Evolutionary conservation across 768 basidiomycete species (phyloP).

Genomic region (Xerocomus potaroensis): DNA sequence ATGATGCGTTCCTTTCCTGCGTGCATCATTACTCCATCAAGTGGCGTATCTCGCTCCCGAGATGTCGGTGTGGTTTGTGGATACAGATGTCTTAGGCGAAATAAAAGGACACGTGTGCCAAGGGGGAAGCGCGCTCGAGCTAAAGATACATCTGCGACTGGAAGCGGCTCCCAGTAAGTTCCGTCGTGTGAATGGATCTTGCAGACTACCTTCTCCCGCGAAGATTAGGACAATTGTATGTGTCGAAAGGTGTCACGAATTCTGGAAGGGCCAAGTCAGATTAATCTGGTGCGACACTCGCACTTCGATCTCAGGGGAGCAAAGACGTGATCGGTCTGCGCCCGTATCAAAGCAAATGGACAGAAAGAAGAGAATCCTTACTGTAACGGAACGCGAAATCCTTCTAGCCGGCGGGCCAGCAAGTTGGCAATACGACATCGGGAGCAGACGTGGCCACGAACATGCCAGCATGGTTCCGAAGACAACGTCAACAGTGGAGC

Average conservation of each 20-base stretch:
- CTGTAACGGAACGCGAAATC: too few species aligned
- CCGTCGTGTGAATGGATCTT: conserved; percentile 19
- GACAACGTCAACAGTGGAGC: conserved; percentile 1
- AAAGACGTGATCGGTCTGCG: not conserved
- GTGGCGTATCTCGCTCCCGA: not conserved
- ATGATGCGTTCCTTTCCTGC: conserved; percentile 3
- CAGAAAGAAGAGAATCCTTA: not conserved
- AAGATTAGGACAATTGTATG: conserved; percentile 12
- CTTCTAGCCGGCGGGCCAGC: too few species aligned
- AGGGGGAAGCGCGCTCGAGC: conserved; percentile 2
- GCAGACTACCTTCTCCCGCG: conserved; percentile 25
- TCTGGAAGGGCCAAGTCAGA: not conserved
- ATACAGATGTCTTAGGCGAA: not conserved
- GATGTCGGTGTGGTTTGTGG: conserved; percentile 4
- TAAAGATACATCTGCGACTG: conserved; percentile 11
- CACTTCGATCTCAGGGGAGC: not conserved
- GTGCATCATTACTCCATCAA: not conserved
- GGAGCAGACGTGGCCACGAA: too few species aligned
- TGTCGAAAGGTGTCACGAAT: conserved; percentile 1
- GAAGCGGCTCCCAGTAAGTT: conserved; percentile 4
- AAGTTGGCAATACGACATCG: too few species aligned
- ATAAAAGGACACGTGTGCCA: conserved; percentile 10
- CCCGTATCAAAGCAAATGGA: not conserved
- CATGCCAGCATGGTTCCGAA: conserved; percentile 1
- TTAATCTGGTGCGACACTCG: not conserved